phyloP scores from a whole-genome alignment of 2,329 filamentous ascomycete species.

The Didymella exigua region DNA sequence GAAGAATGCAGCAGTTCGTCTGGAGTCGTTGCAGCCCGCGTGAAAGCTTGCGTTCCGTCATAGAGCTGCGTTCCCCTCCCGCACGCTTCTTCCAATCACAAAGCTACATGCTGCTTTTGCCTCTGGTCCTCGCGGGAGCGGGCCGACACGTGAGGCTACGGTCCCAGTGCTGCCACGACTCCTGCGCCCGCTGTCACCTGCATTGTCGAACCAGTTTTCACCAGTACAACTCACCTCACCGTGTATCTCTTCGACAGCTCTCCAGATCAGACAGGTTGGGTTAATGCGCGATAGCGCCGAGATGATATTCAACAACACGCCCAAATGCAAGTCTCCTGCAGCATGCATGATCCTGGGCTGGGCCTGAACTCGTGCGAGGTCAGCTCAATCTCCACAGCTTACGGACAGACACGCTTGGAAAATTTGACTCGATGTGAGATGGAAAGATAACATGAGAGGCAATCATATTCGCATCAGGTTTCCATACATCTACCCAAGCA shows the following conservation, averaged over 20 bases:
- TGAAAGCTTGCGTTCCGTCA: conserved; percentile 7
- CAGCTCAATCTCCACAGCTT: not conserved
- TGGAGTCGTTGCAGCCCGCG: conserved; percentile 2
- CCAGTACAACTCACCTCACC: not conserved
- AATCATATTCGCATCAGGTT: conserved; percentile 11
- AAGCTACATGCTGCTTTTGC: conserved; percentile 5
- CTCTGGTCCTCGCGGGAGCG: conserved; percentile 9
- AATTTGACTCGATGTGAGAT: not conserved
- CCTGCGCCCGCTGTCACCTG: not conserved
- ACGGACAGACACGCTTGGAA: not conserved
- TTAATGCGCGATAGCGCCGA: conserved; percentile 1
- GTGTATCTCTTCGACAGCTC: conserved; percentile 2
- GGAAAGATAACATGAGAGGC: not conserved
- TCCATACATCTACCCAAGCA: conserved; percentile 10
- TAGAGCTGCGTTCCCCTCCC: conserved; percentile 12
- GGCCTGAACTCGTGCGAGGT: conserved; percentile 1
- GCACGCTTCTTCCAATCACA: conserved; percentile 15
- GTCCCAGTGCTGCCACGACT: conserved; percentile 15
- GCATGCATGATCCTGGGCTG: conserved; percentile 5
- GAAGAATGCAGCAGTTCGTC: conserved; percentile 1
- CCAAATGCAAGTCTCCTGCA: conserved; percentile 8
- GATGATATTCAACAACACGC: conserved; percentile 8
- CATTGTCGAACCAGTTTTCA: not conserved
- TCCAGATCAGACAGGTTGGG: not conserved
- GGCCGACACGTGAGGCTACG: conserved; percentile 14